Evolutionary conservation across 2,329 filamentous ascomycete genomes (phyloP), one percentile per base, ranked within the genome.

Genomic region (Apiospora malaysiana): DNA sequence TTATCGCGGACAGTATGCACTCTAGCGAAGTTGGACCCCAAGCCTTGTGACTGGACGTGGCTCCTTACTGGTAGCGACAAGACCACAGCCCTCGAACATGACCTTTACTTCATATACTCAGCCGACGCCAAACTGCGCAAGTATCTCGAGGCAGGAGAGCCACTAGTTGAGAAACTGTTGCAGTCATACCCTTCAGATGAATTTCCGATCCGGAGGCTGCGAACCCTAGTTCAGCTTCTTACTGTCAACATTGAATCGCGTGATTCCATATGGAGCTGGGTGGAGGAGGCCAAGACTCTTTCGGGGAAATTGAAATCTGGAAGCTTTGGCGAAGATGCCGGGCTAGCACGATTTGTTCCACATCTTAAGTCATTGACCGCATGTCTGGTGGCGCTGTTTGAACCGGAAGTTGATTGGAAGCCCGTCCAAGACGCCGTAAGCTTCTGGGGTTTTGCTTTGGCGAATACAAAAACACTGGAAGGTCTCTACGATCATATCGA

Each of bases 1-100:
- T 82, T 93, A 10, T 90, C 86, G 9, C 86, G 91, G 46, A 86
- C 89, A 0, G 80, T 93, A 18, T 85, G 86, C 27, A 86, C 87
- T 4, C 85, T 92, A 68, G 84, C 90, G 40, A 90, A 89, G 73
- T 83, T 92, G 21, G 88, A 87, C 70, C 83, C 83, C 69, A 86
- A 84, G n/a, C 86, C 82, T 76, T 83, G 87, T 59, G 87, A 91
- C 69, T 88, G 88, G 85, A 86, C 86, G 1, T 85, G 85, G 70
- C 82, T 87, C 59, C 77, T 91, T 8, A 80, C 84, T 0, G 88
- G 85, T 63, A 73, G 78, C 7, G 87, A 88, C 78, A 87, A 86
- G 71, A 86, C 85, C 10, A 87, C 89, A 2, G 86, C 89, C 1
- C 81, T 92, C 23, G 89, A 92, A 73, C 87, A 92, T 75, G 83